Evolutionary conservation across 441 rosid species (phyloP).

Genomic region (Corymbia citriodora): DNA sequence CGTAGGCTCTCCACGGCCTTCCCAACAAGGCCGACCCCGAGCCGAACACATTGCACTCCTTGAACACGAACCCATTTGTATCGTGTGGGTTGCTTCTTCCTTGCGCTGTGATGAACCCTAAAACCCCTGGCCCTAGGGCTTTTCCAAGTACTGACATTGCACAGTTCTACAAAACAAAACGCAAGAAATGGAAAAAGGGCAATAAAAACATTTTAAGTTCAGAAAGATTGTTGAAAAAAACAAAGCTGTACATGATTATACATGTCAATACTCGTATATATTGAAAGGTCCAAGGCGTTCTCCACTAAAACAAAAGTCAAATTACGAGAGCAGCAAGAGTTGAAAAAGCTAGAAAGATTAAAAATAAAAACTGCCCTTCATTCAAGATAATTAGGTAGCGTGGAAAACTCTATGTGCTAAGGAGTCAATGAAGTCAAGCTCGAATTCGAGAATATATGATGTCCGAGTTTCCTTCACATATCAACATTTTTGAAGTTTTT

Average conservation of each 20-base stretch:
- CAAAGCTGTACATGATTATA: neutral
- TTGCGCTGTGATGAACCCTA: conserved; percentile 76
- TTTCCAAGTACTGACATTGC: conserved; percentile 40
- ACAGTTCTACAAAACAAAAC: conserved; percentile 33
- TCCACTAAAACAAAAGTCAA: neutral
- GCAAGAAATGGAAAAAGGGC: neutral
- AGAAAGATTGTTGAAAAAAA: neutral
- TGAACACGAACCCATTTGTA: conserved; percentile 63
- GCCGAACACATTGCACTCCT: conserved; percentile 45
- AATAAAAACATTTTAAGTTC: neutral
- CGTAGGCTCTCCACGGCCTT: conserved; percentile 63
- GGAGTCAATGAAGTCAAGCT: neutral
- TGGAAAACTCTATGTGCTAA: neutral
- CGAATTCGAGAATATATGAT: neutral
- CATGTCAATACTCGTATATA: neutral
- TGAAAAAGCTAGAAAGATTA: neutral
- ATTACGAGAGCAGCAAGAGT: neutral
- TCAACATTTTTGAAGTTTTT: neutral
- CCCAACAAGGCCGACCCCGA: conserved; percentile 48
- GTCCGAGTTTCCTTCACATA: neutral
- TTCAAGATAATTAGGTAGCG: neutral
- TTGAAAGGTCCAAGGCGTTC: neutral
- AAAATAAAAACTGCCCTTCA: neutral
- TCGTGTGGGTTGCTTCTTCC: conserved; percentile 46
- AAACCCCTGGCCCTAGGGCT: conserved; percentile 14